Evolutionary conservation across 352 stramenopile genomes (phyloP).

Genomic region (Pythium aristosporum): DNA sequence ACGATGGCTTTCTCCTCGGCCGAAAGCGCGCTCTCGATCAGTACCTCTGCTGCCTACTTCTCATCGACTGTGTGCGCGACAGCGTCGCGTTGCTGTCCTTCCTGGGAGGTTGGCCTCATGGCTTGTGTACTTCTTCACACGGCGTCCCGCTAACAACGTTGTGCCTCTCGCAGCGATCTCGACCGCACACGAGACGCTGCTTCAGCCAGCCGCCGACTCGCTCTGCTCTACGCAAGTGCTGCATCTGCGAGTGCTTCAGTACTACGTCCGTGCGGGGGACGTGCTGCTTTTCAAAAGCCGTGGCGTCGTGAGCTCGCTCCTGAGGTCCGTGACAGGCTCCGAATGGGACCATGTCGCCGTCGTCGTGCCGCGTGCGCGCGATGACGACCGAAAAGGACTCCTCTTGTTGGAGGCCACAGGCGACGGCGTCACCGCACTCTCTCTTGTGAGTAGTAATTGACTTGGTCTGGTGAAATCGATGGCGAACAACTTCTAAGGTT

Average conservation of each 20-base stretch:
- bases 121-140: not conserved
- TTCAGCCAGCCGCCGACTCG: slow-evolving; percentile 5
- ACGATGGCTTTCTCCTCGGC: slow-evolving; percentile 40
- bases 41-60: slow-evolving; percentile 46
- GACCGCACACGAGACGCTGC: slow-evolving; percentile 8
- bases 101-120: slow-evolving; percentile 39
- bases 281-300: slow-evolving; percentile 60
- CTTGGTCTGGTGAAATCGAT: slow-evolving; percentile 1
- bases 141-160: not conserved
- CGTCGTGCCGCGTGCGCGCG: slow-evolving; percentile 33
- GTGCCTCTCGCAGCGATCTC: slow-evolving; percentile 6
- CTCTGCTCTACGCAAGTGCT: slow-evolving; percentile 44
- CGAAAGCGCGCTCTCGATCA: slow-evolving; percentile 39
- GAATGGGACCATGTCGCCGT: slow-evolving; percentile 71
- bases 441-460: slow-evolving; percentile 33
- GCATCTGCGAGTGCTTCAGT: slow-evolving; percentile 57
- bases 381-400: slow-evolving; percentile 27
- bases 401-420: slow-evolving; percentile 61
- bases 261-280: slow-evolving; percentile 50
- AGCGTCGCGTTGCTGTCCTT: slow-evolving; percentile 54
- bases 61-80: slow-evolving; percentile 38
- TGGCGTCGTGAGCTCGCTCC: slow-evolving; percentile 42
- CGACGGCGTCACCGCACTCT: slow-evolving; percentile 53
- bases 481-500: not conserved
- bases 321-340: slow-evolving; percentile 49